Conservation (phyloP, 164 flowering plant species). For the Akebia trifoliata region DNA sequence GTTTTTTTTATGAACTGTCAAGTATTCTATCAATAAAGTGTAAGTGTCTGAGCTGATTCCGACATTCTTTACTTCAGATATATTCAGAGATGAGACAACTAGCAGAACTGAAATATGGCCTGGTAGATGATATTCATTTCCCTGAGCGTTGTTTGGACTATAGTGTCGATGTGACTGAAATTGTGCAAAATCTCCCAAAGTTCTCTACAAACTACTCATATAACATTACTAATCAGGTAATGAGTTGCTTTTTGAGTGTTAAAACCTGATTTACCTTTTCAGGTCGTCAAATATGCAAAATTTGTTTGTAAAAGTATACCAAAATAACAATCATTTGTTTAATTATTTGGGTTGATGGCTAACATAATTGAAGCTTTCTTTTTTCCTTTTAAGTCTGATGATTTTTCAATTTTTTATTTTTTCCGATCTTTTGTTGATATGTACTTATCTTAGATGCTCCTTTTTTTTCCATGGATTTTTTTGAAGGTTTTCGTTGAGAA, state of each 20-base stretch:
- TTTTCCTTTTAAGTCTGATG: background rate
- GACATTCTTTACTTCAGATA: constrained; percentile 17
- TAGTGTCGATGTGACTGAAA: constrained; percentile 17
- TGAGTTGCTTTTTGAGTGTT: constrained; percentile 3
- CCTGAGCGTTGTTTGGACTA: constrained; percentile 16
- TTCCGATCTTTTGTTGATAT: background rate
- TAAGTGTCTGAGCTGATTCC: constrained; percentile 5
- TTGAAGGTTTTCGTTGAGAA: constrained; percentile 26
- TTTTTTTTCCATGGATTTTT: background rate
- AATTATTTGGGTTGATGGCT: background rate
- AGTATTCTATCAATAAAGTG: too few relatives aligned
- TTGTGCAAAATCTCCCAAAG: constrained; percentile 19
- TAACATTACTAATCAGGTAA: constrained; percentile 26
- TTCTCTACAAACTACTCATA: constrained; percentile 19
- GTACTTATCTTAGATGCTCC: background rate
- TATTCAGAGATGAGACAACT: constrained; percentile 30
- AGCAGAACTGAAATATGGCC: constrained; percentile 28
- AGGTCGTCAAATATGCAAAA: background rate
- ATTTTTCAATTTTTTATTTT: background rate
- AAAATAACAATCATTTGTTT: too few relatives aligned
- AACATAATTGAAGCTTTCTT: background rate
- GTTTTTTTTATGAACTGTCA: too few relatives aligned
- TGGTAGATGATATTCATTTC: constrained; percentile 23
- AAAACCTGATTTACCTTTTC: background rate
- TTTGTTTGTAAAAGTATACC: too few relatives aligned